These are phyloP conservation scores for Raffaelea deltoideospora DNA, from an alignment of 2,329 filamentous ascomycete genomes.

Conservation along the genomic window DNA sequence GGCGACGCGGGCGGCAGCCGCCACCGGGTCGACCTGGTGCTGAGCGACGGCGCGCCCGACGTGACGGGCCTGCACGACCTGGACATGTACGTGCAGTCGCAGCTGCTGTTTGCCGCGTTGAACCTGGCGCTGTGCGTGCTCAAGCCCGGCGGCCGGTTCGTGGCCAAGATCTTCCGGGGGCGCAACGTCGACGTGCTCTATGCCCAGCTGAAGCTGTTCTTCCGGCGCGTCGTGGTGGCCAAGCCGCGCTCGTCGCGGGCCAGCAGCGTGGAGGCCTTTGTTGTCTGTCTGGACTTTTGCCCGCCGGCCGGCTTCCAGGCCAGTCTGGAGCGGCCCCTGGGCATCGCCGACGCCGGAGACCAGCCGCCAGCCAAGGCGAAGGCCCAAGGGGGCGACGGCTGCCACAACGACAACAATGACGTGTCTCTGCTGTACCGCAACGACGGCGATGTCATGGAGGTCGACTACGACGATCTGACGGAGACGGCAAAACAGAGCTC, in stretches of 20 bases:
- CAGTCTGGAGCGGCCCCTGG: slow-evolving; percentile 61
- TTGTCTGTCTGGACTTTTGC: slow-evolving; percentile 81
- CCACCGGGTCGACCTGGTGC: slow-evolving; percentile 78
- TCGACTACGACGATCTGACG: slow-evolving; percentile 32
- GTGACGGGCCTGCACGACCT: slow-evolving; percentile 94
- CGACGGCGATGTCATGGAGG: slow-evolving; percentile 4
- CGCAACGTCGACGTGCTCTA: slow-evolving; percentile 93
- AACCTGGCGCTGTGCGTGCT: slow-evolving; percentile 89
- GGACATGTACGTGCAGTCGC: slow-evolving; percentile 95
- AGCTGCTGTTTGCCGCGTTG: slow-evolving; percentile 84
- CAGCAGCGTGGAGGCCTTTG: slow-evolving; percentile 91
- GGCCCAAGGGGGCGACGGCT: slow-evolving; percentile 12
- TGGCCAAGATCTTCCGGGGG: slow-evolving; percentile 93
- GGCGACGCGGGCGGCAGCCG: slow-evolving; percentile 26
- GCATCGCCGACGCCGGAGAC: slow-evolving; percentile 39
- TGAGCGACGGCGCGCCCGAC: slow-evolving; percentile 91
- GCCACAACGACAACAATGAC: background rate
- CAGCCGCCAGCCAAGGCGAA: slow-evolving; percentile 29
- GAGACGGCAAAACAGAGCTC: background rate
- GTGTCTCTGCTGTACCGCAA: too few species aligned
- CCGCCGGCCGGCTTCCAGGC: slow-evolving; percentile 64
- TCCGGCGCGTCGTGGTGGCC: slow-evolving; percentile 72
- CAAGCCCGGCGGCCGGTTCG: slow-evolving; percentile 76
- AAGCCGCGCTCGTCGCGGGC: slow-evolving; percentile 92
- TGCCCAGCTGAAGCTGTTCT: slow-evolving; percentile 84